A percentile compares a stretch with the other conserved stretches of the same genome.
Evolutionary conservation across 495 filamentous ascomycete species (phyloP).

Genomic region (Hypoxylon rickii): DNA sequence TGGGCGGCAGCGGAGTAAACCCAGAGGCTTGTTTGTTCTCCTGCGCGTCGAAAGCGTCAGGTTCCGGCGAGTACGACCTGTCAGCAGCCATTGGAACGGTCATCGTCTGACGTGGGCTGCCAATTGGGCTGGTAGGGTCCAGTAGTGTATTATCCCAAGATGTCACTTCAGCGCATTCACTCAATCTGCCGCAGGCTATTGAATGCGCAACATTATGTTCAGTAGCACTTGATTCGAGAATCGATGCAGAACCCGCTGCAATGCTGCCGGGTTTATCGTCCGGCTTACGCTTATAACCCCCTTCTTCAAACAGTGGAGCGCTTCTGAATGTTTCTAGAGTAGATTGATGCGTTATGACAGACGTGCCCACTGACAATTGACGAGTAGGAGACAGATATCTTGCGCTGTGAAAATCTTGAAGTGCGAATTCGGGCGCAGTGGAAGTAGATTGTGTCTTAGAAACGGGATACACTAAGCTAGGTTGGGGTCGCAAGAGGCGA

Average conservation of each 20-base stretch:
- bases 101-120: conserved; percentile 23
- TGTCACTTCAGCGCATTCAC: conserved; percentile 44
- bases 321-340: conserved; percentile 26
- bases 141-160: conserved; percentile 21
- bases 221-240: conserved; percentile 24
- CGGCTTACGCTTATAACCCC: conserved; percentile 29
- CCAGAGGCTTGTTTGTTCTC: conserved; percentile 32
- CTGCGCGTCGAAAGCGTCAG: conserved; percentile 26
- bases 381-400: conserved; percentile 3
- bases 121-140: conserved; percentile 15
- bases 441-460: conserved; percentile 33
- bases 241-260: conserved; percentile 22
- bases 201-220: conserved; percentile 34
- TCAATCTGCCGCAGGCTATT: conserved; percentile 32
- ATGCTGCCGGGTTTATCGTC: conserved; percentile 15
- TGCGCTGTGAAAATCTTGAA: conserved; percentile 18
- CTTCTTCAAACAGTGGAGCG: conserved; percentile 38
- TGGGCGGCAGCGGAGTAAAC: conserved; percentile 54
- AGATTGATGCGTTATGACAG: conserved; percentile 29
- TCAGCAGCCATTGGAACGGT: conserved; percentile 44
- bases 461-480: conserved; percentile 33
- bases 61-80: conserved; percentile 35
- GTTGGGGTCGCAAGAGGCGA: conserved; percentile 20
- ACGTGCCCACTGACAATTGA: conserved; percentile 22
- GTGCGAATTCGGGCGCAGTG: conserved; percentile 25